These are phyloP conservation scores for Solanum neorickii DNA, from an alignment of 257 asterid species.

Conservation along the genomic window DNA sequence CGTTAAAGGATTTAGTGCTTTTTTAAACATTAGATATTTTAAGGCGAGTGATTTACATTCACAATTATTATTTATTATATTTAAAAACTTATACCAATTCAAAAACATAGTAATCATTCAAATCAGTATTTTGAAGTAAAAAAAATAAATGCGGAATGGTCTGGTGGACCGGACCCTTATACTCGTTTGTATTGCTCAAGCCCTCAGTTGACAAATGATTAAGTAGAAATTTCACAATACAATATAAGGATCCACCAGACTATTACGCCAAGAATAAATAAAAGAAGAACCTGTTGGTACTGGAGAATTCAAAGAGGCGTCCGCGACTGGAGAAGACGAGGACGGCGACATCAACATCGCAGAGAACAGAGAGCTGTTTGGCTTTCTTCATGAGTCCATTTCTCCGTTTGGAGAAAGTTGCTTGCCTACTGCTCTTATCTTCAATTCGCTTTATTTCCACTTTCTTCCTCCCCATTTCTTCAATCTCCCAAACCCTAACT, in stretches of 20 bases:
- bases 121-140: not conserved
- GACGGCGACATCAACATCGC: conserved; percentile 44
- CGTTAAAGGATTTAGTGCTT: not conserved
- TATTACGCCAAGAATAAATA: not conserved
- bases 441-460: conserved; percentile 8
- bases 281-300: conserved; percentile 34
- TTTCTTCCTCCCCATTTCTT: conserved; percentile 8
- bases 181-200: no score
- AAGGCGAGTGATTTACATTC: no score
- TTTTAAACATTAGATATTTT: not conserved
- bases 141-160: not conserved
- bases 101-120: no score
- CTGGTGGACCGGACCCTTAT: no score
- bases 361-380: conserved; percentile 28
- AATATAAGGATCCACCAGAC: no score
- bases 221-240: no score
- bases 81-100: no score
- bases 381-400: conserved; percentile 8
- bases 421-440: conserved; percentile 9
- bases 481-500: not conserved
- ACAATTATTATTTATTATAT: no score
- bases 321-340: conserved; percentile 46
- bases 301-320: conserved; percentile 30
- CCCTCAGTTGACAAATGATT: no score
- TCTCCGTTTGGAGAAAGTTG: conserved; percentile 11